Evolutionary conservation across 768 basidiomycete species (phyloP).

Genomic region (Suillus weaverae): DNA sequence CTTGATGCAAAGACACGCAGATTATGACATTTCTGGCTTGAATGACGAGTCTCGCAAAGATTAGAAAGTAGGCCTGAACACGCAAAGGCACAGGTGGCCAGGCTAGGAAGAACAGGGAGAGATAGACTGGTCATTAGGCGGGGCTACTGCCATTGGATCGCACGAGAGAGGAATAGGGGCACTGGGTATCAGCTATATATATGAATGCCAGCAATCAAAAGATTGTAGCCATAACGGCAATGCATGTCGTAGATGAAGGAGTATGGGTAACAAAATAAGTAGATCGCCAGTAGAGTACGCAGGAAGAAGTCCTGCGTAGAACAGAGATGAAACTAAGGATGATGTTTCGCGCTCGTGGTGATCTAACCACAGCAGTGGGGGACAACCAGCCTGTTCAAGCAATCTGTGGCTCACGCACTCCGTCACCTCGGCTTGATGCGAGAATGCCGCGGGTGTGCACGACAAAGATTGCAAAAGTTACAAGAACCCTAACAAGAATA

Average conservation of each 20-base stretch:
- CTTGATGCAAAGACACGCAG: background rate
- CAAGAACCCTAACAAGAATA: slow-evolving; percentile 51
- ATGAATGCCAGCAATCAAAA: background rate
- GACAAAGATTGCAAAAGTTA: slow-evolving; percentile 59
- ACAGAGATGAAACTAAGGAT: background rate
- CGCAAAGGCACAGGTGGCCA: background rate
- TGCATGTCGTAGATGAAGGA: background rate
- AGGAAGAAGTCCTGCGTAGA: background rate
- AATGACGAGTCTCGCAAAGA: background rate
- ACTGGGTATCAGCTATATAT: background rate
- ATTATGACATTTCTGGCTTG: background rate
- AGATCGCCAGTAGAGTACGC: background rate
- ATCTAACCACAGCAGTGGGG: background rate
- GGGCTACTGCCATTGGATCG: background rate
- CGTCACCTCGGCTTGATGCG: slow-evolving; percentile 64
- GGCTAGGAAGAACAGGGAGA: background rate
- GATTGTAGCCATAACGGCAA: background rate
- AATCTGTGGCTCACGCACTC: slow-evolving; percentile 30
- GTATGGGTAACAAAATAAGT: background rate
- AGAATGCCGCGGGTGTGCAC: slow-evolving; percentile 61
- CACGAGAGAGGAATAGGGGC: background rate
- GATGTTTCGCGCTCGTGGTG: background rate
- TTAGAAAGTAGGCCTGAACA: background rate
- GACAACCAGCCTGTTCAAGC: background rate
- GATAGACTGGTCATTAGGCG: background rate